Conservation (phyloP, 2,329 filamentous ascomycete species). For the Aspergillus bombycis region DNA sequence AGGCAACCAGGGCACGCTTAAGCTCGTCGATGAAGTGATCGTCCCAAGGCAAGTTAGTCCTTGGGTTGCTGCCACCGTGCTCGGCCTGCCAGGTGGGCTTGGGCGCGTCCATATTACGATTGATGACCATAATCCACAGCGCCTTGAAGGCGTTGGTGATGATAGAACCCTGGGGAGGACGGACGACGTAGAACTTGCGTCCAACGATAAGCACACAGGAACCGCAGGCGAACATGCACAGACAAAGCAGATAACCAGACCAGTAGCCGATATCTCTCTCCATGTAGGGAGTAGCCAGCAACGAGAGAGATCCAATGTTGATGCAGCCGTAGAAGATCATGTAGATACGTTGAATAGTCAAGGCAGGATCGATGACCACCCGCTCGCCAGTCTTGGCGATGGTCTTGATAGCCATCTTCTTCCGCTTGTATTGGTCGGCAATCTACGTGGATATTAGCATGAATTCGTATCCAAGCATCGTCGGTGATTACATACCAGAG, state of each 20-base stretch:
- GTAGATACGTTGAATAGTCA: conserved; percentile 70
- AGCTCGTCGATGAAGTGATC: conserved; percentile 74
- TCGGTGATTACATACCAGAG: conserved; percentile 35
- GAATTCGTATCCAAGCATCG: not conserved
- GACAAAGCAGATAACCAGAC: conserved; percentile 64
- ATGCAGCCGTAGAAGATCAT: conserved; percentile 77
- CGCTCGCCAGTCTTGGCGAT: conserved; percentile 50
- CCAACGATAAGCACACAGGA: conserved; percentile 57
- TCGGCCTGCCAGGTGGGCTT: conserved; percentile 68
- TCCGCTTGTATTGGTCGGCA: conserved; percentile 67
- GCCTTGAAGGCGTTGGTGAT: conserved; percentile 68
- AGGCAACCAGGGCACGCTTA: conserved; percentile 66
- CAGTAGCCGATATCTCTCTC: conserved; percentile 70
- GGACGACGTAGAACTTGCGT: conserved; percentile 50
- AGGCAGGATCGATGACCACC: conserved; percentile 67
- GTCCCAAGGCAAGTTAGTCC: conserved; percentile 59
- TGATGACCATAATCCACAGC: conserved; percentile 57
- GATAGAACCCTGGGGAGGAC: conserved; percentile 63
- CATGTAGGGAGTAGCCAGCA: conserved; percentile 69
- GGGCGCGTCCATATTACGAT: conserved; percentile 61
- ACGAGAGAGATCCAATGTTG: conserved; percentile 71
- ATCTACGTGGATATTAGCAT: conserved; percentile 42
- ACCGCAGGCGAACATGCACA: conserved; percentile 66
- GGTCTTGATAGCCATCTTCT: conserved; percentile 54
- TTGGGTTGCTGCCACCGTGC: conserved; percentile 39